Conservation (phyloP, 1,139 yeast species). For the Suhomyces terraborum region DNA sequence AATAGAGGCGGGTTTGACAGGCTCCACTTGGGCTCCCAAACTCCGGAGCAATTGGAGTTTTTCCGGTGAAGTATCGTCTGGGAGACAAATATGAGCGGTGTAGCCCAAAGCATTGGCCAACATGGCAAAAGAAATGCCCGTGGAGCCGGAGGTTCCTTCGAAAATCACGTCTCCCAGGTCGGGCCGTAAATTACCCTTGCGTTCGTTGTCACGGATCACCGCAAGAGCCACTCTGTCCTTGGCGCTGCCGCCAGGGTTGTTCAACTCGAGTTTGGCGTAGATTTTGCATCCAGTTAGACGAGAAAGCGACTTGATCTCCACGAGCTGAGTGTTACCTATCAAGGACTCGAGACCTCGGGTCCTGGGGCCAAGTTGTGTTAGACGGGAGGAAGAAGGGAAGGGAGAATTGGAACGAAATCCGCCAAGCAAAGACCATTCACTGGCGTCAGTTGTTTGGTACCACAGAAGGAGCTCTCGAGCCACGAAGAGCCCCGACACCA, state of each 20-base stretch:
- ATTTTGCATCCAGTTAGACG: constrained; percentile 76
- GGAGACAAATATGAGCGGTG: constrained; percentile 87
- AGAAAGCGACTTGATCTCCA: constrained; percentile 76
- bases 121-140: constrained; percentile 92
- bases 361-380: constrained; percentile 27
- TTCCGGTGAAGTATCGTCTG: constrained; percentile 89
- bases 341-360: constrained; percentile 51
- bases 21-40: constrained; percentile 83
- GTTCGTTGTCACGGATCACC: constrained; percentile 71
- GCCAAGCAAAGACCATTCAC: too few species aligned
- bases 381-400: too few species aligned
- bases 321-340: constrained; percentile 88
- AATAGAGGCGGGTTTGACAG: constrained; percentile 92
- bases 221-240: constrained; percentile 93
- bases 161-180: constrained; percentile 63
- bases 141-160: constrained; percentile 96
- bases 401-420: too few species aligned
- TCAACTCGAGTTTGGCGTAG: constrained; percentile 81
- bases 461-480: constrained; percentile 11
- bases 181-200: constrained; percentile 57
- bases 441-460: too few species aligned
- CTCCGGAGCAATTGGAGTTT: constrained; percentile 69
- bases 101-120: constrained; percentile 87
- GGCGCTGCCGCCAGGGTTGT: constrained; percentile 94
- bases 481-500: constrained; percentile 14